Base-by-base conservation (phyloP, 345 rosid species). In the Salix udensis region DNA sequence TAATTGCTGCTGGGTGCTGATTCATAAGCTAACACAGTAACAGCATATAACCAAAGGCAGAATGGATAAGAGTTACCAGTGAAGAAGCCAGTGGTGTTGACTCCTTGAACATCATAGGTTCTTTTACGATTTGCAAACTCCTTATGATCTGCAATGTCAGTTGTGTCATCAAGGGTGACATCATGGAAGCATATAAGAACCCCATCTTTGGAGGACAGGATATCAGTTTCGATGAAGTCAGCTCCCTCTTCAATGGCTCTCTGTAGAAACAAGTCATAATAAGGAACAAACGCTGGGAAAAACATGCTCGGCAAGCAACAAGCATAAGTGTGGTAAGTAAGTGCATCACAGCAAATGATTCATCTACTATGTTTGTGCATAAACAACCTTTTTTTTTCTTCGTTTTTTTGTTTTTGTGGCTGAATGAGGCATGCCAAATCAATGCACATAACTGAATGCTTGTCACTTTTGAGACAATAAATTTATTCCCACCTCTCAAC, bases 201-300 rank as follows among this genome's bases (percentile, higher is more conserved):
- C 77, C 97, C 97, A 68, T 93, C 98, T 85, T 89, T 96, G 64
- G 96, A 74, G 74, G 97, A 82, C 12, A 91, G 75, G 40, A 93
- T 87, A 86, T 96, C 96, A 18, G 96, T 77, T 87, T 96, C 99
- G 67, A 96, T 96, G 83, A 93, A 96, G 83, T 93, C 98, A 77
- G 99, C 83, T 68, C 97, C 98, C 73, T 96, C 99, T 82, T 92
- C 93, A 70, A 93, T 92, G 34, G 97, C 97, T 83, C 96, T 96
- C 98, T 96, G 83, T 76, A 86, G 85, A 74, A 46, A 74, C 68
- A 37, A 77, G 30, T 53, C 28, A 55, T 73, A 37, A 5, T 64
- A 2, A 62, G 46, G 21, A 26, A 68, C 5, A 23, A 2, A 24
- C 7, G 9, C 7, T 10, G 40, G 37, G 67, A 24, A 10, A 26